Evolutionary conservation across 164 flowering plant genomes (phyloP).

Genomic region (Nelumbo lutea): DNA sequence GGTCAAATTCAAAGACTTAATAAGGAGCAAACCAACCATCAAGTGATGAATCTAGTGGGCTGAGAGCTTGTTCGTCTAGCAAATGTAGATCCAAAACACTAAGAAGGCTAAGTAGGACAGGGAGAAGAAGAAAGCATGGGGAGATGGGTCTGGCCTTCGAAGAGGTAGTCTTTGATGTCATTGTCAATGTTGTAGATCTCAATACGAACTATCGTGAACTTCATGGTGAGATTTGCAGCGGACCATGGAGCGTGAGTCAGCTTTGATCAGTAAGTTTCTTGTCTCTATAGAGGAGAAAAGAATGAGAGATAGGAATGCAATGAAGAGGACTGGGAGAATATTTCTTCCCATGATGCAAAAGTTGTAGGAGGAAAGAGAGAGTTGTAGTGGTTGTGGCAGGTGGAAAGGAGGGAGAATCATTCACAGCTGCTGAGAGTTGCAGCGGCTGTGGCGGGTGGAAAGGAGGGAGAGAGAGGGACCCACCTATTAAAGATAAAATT

Average conservation of each 20-base stretch:
- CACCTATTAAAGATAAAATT: too few relatives aligned
- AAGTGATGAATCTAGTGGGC: constrained; percentile 67
- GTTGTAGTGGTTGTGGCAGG: too few relatives aligned
- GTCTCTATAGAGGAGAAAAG: constrained; percentile 55
- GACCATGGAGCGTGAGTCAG: constrained; percentile 71
- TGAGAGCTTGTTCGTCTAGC: constrained; percentile 33
- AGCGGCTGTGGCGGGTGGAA: too few relatives aligned
- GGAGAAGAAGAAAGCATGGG: constrained; percentile 51
- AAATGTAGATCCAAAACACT: constrained; percentile 46
- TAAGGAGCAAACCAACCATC: constrained; percentile 55
- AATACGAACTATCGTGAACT: constrained; percentile 56
- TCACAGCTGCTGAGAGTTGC: too few relatives aligned
- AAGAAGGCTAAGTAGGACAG: constrained; percentile 46
- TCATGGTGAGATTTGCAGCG: constrained; percentile 70
- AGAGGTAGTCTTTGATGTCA: constrained; percentile 52
- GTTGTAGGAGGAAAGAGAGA: not conserved
- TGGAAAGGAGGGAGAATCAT: too few relatives aligned
- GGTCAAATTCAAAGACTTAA: constrained; percentile 66
- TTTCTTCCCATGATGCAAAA: not conserved
- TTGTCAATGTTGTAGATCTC: constrained; percentile 61
- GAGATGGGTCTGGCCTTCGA: constrained; percentile 79
- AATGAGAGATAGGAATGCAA: constrained; percentile 21
- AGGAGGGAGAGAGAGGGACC: too few relatives aligned
- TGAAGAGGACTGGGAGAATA: constrained; percentile 1
- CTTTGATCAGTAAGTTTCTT: constrained; percentile 46